phyloP scores from a whole-genome alignment of 371 early-diverging fungal genomes.

The Entomophthora muscae region DNA sequence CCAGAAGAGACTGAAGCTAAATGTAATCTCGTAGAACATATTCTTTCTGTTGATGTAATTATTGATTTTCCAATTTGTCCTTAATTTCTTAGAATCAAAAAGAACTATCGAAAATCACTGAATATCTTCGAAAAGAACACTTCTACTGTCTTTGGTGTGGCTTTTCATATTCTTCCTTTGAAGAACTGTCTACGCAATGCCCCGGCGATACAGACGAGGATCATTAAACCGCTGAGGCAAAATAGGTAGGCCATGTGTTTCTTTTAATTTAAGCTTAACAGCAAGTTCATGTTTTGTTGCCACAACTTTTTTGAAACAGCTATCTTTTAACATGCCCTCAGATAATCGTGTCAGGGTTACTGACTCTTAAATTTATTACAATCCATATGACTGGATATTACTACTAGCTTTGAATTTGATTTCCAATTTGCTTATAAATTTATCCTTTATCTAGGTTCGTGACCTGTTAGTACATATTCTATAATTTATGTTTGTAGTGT shows the following conservation, averaged over 20 bases:
- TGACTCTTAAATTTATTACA: background rate
- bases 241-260: too few species aligned
- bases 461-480: background rate
- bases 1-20: background rate
- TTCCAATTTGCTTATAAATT: background rate
- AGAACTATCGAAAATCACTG: conserved; percentile 18
- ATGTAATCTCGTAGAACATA: background rate
- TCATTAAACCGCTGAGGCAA: conserved; percentile 16
- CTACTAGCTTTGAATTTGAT: background rate
- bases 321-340: background rate
- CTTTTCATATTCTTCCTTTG: conserved; percentile 17
- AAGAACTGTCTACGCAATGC: conserved; percentile 24
- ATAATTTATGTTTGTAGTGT: background rate
- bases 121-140: conserved; percentile 24
- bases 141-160: conserved; percentile 41
- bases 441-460: background rate
- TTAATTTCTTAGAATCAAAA: conserved; percentile 13
- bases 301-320: background rate
- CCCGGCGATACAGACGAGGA: conserved; percentile 32
- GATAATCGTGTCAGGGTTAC: background rate
- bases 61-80: background rate
- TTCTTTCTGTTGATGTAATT: background rate
- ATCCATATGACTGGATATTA: background rate
- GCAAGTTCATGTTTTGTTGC: background rate
- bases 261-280: background rate